Base-by-base conservation (phyloP, 305 asterid genomes). In the Ilex paraguariensis region DNA sequence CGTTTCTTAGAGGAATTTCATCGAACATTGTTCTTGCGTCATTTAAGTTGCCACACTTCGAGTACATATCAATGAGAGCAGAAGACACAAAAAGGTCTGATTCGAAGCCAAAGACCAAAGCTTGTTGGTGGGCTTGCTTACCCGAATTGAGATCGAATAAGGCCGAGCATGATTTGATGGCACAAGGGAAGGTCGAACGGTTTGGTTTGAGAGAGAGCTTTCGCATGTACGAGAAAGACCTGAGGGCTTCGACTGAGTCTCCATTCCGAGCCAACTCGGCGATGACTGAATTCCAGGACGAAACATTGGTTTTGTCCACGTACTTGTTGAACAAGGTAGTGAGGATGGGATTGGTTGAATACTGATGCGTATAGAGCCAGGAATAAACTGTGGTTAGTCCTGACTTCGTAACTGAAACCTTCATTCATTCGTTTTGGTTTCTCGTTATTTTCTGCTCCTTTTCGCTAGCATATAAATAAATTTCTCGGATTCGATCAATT, bases 251-350 rank as follows among this genome's bases (percentile, higher is more conserved):
- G 1, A 70, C 61, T 3, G 91, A 83, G 80, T 88, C 89, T 10
- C 98, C 95, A 30, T 77, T 68, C 49, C 96, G 83, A 73, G 98
- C 95, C 66, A 88, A 80, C 70, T 84, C 93, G 62, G 91, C 83
- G 61, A 91, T 84, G 75, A 91, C 57, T 36, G 95, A 88, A 79
- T 91, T 91, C 98, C 98, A 91, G 9, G 98, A 88, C 84, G 63
- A 81, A 62, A 91, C 77, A 61, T 69, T 80, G 56, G 73, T 70
- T 75, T 65, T 82, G 84, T 91, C 88, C 4, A 86, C 79, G 74
- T 86, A 91, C 57, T 80, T 86, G 83, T 66, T 79, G 91, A 91
- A 88, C 65, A 88, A 61, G 11, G 60, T 79, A 2, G 78, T 45
- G 54, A 81, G 68, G 68, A 74, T 81, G 30, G 83, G 62, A 62